phyloP scores from a whole-genome alignment of 306 rosid species.

The Rosa chinensis region DNA sequence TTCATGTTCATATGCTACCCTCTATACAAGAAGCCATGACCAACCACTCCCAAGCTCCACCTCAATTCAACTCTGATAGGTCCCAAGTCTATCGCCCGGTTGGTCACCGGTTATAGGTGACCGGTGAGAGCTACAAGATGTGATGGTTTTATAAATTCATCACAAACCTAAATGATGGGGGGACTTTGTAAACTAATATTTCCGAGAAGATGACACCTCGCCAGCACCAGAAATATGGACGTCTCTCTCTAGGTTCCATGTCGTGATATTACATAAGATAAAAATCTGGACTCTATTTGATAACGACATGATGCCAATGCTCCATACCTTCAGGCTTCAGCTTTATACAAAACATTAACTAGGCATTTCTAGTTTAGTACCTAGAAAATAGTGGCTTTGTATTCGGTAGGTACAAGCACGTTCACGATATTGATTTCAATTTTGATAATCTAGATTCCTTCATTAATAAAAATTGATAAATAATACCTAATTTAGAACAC shows the following conservation, averaged over 20 bases:
- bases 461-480: too few relatives aligned
- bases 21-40: not conserved
- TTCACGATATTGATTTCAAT: not conserved
- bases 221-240: not conserved
- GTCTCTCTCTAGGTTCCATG: not conserved
- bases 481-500: too few relatives aligned
- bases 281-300: not conserved
- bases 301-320: not conserved
- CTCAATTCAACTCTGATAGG: not conserved
- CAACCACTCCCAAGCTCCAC: not conserved
- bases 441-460: too few relatives aligned
- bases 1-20: not conserved
- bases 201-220: not conserved
- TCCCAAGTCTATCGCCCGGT: not conserved
- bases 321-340: not conserved
- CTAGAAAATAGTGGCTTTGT: not conserved
- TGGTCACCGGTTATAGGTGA: not conserved
- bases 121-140: slow-evolving; percentile 1
- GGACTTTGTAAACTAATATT: not conserved
- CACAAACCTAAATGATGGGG: not conserved
- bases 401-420: not conserved
- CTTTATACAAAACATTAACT: not conserved
- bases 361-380: not conserved
- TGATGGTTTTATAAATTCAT: not conserved
- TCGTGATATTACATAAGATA: not conserved